phyloP scores from a whole-genome alignment of 2,329 filamentous ascomycete species.

The Cephalotrichum gorgonifer region DNA sequence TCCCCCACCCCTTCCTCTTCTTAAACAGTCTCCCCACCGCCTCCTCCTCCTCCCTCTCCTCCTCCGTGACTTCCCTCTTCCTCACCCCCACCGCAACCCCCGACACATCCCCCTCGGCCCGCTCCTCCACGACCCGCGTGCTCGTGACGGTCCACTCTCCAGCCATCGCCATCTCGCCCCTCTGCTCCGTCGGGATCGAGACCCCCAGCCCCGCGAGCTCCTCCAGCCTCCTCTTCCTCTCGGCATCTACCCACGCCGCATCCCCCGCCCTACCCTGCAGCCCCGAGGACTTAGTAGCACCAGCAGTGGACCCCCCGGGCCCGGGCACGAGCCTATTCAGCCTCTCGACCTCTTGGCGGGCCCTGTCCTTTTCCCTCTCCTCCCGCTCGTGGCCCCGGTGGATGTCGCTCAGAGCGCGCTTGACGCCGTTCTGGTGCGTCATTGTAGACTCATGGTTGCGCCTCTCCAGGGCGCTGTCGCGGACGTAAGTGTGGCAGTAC shows the following conservation, averaged over 20 bases:
- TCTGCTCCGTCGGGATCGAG: conserved; percentile 66
- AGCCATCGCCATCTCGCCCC: conserved; percentile 73
- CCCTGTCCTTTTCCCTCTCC: conserved; percentile 70
- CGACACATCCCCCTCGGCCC: conserved; percentile 28
- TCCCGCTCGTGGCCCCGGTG: conserved; percentile 76
- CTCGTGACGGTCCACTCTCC: conserved; percentile 77
- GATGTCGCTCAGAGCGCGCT: conserved; percentile 80
- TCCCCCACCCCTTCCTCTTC: conserved; percentile 44
- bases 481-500: conserved; percentile 81
- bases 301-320: conserved; percentile 24
- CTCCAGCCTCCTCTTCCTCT: conserved; percentile 74
- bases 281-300: conserved; percentile 7
- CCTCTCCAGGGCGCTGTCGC: conserved; percentile 84
- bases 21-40: conserved; percentile 50
- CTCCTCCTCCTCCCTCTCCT: conserved; percentile 50
- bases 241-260: conserved; percentile 33
- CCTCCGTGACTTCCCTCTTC: conserved; percentile 52
- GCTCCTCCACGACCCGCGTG: conserved; percentile 42
- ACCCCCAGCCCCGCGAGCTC: conserved; percentile 85
- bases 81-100: conserved; percentile 45
- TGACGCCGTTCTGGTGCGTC: conserved; percentile 76
- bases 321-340: conserved; percentile 66
- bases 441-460: conserved; percentile 80
- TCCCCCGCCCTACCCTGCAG: conserved; percentile 8
- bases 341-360: conserved; percentile 74